Conservation (phyloP, 257 asterid species). For the Forsythia viridissima region DNA sequence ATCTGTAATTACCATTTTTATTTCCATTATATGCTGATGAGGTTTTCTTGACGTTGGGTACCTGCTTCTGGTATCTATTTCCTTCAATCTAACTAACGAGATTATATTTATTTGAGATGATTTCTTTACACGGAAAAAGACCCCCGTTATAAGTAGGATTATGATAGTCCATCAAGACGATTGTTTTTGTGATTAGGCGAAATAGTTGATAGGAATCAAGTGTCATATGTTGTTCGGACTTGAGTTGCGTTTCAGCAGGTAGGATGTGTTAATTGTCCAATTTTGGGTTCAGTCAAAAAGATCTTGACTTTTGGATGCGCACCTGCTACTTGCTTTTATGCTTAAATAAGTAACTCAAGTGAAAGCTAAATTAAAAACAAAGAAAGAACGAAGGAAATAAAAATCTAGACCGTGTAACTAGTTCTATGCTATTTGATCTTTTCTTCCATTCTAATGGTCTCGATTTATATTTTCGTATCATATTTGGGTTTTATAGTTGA, state of each 20-base stretch:
- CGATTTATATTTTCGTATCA: neutral
- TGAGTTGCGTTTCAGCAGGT: neutral
- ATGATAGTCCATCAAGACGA: neutral
- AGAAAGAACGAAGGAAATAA: too few relatives aligned
- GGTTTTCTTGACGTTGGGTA: neutral
- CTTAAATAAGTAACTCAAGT: too few relatives aligned
- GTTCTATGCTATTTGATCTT: neutral
- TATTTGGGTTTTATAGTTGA: neutral
- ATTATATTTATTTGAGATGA: neutral
- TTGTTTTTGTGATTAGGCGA: neutral
- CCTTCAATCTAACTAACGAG: neutral
- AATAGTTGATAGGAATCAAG: neutral
- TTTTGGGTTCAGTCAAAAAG: neutral
- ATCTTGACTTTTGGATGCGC: too few relatives aligned
- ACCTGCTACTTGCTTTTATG: too few relatives aligned
- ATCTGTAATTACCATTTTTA: neutral
- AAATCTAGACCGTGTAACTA: neutral
- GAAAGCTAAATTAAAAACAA: too few relatives aligned
- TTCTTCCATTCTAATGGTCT: neutral
- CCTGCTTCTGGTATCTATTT: neutral
- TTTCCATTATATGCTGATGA: neutral
- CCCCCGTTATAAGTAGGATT: neutral
- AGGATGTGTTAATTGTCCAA: too few relatives aligned
- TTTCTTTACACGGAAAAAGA: neutral
- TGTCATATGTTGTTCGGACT: neutral